These are phyloP conservation scores for Wickerhamiella domercqiae DNA, from an alignment of 805 yeast species.

Conservation along the genomic window DNA sequence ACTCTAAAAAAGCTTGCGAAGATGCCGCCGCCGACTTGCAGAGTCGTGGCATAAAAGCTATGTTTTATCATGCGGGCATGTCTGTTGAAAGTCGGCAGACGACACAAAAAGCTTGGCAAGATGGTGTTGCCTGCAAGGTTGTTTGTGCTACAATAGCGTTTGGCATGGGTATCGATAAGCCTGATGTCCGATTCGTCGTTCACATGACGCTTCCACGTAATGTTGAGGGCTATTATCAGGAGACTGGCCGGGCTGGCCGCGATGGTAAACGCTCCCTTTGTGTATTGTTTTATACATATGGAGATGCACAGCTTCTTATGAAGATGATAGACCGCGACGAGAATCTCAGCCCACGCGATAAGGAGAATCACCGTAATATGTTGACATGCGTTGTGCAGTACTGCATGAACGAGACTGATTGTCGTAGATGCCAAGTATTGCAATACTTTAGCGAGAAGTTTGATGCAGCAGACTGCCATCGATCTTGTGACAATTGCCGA, in stretches of 20 bases:
- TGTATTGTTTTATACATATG: conserved; percentile 62
- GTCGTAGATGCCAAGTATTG: conserved; percentile 76
- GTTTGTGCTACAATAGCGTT: conserved; percentile 97
- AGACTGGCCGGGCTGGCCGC: conserved; percentile 96
- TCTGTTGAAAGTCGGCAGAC: conserved; percentile 50
- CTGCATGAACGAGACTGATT: conserved; percentile 81
- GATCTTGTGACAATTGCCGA: conserved; percentile 75
- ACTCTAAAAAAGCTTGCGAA: conserved; percentile 80
- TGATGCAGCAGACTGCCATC: conserved; percentile 45
- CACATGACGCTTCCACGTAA: conserved; percentile 82
- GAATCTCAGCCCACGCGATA: conserved; percentile 45
- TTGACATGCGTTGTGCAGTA: conserved; percentile 74
- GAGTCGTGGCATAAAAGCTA: conserved; percentile 42
- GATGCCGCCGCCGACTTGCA: conserved; percentile 49
- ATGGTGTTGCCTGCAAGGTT: conserved; percentile 35
- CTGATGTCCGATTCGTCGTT: conserved; percentile 83
- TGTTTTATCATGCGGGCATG: conserved; percentile 94
- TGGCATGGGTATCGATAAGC: conserved; percentile 98
- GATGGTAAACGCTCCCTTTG: conserved; percentile 79
- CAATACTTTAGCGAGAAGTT: conserved; percentile 82
- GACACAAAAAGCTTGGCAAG: conserved; percentile 78
- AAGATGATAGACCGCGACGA: conserved; percentile 63
- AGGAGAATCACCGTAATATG: conserved; percentile 63
- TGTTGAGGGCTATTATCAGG: conserved; percentile 93
- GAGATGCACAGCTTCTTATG: conserved; percentile 65